Percentiles rank a stretch among this genome's conserved stretches.
Conservation (phyloP, 805 yeast species). For the Starmerella floris region DNA sequence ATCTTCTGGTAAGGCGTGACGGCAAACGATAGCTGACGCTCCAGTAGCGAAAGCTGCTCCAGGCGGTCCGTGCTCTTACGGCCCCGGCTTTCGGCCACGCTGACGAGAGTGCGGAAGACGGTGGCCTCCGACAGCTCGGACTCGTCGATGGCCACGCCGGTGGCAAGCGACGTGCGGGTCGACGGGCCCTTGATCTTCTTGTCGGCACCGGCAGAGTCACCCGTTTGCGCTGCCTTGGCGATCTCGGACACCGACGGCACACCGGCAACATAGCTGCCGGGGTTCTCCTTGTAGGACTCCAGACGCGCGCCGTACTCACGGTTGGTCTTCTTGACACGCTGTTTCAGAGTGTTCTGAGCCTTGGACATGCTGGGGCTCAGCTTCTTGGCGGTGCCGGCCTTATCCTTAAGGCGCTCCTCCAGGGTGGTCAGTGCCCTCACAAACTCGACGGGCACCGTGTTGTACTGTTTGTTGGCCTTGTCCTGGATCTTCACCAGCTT, state of each 20-base stretch:
- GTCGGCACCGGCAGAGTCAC: constrained; percentile 31
- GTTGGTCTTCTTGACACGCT: constrained; percentile 68
- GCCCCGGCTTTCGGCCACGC: constrained; percentile 82
- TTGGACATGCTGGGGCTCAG: constrained; percentile 71
- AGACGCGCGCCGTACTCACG: constrained; percentile 55
- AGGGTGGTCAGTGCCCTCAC: constrained; percentile 56
- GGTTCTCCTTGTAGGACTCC: constrained; percentile 48
- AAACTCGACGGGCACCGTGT: constrained; percentile 57
- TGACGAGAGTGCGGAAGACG: constrained; percentile 59
- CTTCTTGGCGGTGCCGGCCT: constrained; percentile 42
- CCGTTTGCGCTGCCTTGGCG: constrained; percentile 25
- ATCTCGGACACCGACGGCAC: constrained; percentile 15
- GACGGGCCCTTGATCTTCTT: constrained; percentile 20
- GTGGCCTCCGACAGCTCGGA: constrained; percentile 30
- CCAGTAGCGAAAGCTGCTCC: constrained; percentile 65
- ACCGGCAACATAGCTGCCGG: constrained; percentile 51
- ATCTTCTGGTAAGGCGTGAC: constrained; percentile 62
- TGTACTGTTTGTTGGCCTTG: constrained; percentile 63
- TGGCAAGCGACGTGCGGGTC: constrained; percentile 16
- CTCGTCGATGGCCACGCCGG: constrained; percentile 23
- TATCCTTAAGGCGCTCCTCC: constrained; percentile 51
- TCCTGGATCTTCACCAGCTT: constrained; percentile 51
- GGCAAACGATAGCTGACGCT: constrained; percentile 39
- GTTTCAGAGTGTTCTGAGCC: constrained; percentile 76
- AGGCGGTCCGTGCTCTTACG: constrained; percentile 77